phyloP scores from a whole-genome alignment of 1,139 yeast genomes.

The Hyphopichia burtonii region DNA sequence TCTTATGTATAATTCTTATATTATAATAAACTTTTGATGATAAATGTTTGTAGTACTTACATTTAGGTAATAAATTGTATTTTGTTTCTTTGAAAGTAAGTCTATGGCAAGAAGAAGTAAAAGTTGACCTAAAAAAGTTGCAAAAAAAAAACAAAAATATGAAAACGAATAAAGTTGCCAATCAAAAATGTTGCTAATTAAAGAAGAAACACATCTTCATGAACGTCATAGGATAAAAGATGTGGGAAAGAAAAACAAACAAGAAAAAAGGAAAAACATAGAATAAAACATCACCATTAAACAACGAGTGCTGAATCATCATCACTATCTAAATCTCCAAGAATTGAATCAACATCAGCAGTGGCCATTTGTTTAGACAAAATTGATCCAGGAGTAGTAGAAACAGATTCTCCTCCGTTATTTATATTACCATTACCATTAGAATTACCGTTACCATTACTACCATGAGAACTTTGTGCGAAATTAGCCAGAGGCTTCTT shows the following conservation, averaged over 20 bases:
- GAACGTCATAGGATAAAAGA: no score
- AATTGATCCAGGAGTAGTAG: slow-evolving; percentile 26
- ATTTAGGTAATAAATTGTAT: no score
- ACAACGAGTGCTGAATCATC: slow-evolving; percentile 37
- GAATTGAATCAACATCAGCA: slow-evolving; percentile 35
- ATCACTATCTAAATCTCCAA: slow-evolving; percentile 37
- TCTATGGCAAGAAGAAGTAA: background rate
- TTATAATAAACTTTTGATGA: background rate
- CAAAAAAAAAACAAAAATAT: background rate
- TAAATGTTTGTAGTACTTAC: background rate
- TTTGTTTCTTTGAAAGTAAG: background rate
- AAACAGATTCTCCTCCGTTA: background rate
- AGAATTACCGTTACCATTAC: background rate
- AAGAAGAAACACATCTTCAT: no score
- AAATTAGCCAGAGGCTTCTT: slow-evolving; percentile 4
- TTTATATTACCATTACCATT: background rate
- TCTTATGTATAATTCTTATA: background rate
- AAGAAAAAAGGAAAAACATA: background rate
- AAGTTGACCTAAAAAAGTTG: background rate
- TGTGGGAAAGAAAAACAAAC: background rate
- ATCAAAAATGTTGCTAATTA: no score
- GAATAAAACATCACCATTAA: slow-evolving; percentile 7
- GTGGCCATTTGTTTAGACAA: slow-evolving; percentile 33
- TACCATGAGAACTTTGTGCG: slow-evolving; percentile 1
- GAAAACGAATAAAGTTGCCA: no score